Evolutionary conservation across 2,329 filamentous ascomycete genomes (phyloP).

Genomic region (Epichloe hybrida): DNA sequence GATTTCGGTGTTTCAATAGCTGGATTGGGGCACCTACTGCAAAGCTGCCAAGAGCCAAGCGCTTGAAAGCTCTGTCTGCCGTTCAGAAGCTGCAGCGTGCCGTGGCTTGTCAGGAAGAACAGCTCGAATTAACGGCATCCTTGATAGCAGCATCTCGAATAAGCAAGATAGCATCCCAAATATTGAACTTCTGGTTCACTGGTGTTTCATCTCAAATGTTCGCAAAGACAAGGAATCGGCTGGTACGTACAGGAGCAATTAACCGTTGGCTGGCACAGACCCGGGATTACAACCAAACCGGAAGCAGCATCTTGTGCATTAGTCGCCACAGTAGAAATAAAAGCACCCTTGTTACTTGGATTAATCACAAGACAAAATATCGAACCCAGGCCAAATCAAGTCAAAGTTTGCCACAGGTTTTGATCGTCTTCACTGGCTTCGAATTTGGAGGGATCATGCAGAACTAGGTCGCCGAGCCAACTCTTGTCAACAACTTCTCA

Average conservation of each 20-base stretch:
- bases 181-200: not conserved
- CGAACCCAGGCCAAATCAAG: conserved; percentile 3
- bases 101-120: conserved; percentile 14
- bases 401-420: conserved; percentile 7
- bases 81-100: conserved; percentile 22
- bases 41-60: conserved; percentile 16
- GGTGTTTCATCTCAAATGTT: not conserved
- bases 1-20: conserved; percentile 30
- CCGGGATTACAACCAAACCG: not conserved
- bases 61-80: conserved; percentile 16
- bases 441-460: conserved; percentile 19
- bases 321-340: not conserved
- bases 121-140: conserved; percentile 13
- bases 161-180: conserved; percentile 8
- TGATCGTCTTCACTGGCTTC: conserved; percentile 13
- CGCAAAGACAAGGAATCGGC: not conserved
- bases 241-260: not conserved
- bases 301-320: not conserved
- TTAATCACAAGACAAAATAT: not conserved
- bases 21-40: conserved; percentile 22
- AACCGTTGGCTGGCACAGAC: not conserved
- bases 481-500: conserved; percentile 10
- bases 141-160: conserved; percentile 11
- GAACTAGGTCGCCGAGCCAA: conserved; percentile 14
- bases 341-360: not conserved